These are phyloP conservation scores for Butyriboletus appendiculatus DNA, from an alignment of 1,284 basidiomycete species.

Conservation along the genomic window DNA sequence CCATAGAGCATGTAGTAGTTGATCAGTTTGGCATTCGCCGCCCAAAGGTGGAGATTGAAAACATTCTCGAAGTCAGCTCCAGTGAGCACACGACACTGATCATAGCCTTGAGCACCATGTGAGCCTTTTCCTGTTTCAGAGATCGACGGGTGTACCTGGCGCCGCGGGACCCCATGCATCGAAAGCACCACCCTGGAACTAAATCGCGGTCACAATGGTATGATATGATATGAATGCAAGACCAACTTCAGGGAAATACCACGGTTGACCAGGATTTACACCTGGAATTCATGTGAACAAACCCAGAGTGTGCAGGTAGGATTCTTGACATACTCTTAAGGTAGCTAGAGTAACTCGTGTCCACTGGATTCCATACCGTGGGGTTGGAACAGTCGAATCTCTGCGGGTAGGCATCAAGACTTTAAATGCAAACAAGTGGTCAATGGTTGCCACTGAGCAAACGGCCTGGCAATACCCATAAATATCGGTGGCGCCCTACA, in stretches of 20 bases:
- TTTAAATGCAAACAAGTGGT: slow-evolving; percentile 13
- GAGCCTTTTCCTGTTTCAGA: slow-evolving; percentile 1
- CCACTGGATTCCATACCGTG: slow-evolving; percentile 30
- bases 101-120: slow-evolving; percentile 39
- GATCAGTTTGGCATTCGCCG: slow-evolving; percentile 73
- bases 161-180: slow-evolving; percentile 73
- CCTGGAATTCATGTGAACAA: slow-evolving; percentile 20
- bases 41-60: slow-evolving; percentile 75
- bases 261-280: slow-evolving; percentile 31
- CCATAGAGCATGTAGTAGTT: slow-evolving; percentile 82
- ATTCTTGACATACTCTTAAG: slow-evolving; percentile 26
- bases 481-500: slow-evolving; percentile 51
- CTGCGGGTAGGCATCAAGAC: slow-evolving; percentile 35
- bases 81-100: slow-evolving; percentile 55
- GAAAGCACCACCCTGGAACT: slow-evolving; percentile 72
- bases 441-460: not conserved
- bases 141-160: slow-evolving; percentile 42
- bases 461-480: slow-evolving; percentile 43
- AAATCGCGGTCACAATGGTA: slow-evolving; percentile 22
- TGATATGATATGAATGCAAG: not conserved
- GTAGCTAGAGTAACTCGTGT: slow-evolving; percentile 30
- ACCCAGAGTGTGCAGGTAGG: not conserved
- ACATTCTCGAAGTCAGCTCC: slow-evolving; percentile 73
- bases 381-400: slow-evolving; percentile 38
- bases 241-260: slow-evolving; percentile 36